phyloP scores from a whole-genome alignment of 2,329 filamentous ascomycete genomes.

The Aspergillus unguis region DNA sequence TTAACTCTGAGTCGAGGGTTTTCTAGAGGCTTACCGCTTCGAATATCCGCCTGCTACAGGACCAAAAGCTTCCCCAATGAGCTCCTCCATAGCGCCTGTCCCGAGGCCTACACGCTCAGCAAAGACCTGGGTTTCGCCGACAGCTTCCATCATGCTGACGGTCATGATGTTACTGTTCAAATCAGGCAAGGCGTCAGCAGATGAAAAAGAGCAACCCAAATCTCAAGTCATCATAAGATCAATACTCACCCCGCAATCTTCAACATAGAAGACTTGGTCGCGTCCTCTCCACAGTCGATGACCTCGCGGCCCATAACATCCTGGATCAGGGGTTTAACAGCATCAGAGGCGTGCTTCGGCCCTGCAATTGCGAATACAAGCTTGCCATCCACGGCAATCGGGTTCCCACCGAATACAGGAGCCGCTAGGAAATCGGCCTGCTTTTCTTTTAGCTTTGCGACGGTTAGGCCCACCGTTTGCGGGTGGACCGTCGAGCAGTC shows the following conservation, averaged over 20 bases:
- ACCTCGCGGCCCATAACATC: slow-evolving; percentile 44
- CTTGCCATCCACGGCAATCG: slow-evolving; percentile 45
- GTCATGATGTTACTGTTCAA: slow-evolving; percentile 40
- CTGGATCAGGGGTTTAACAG: slow-evolving; percentile 41
- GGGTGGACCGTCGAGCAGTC: slow-evolving; percentile 87
- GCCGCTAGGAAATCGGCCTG: slow-evolving; percentile 39
- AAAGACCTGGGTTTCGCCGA: slow-evolving; percentile 47
- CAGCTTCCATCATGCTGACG: slow-evolving; percentile 45
- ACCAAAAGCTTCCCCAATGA: slow-evolving; percentile 45
- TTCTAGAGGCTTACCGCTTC: slow-evolving; percentile 29
- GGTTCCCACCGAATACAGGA: slow-evolving; percentile 46
- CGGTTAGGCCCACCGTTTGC: slow-evolving; percentile 52
- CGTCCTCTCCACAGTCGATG: slow-evolving; percentile 45
- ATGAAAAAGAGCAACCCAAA: no score
- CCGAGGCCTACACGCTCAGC: slow-evolving; percentile 47
- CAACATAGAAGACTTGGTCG: slow-evolving; percentile 41
- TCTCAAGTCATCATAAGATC: background rate
- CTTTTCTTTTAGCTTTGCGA: slow-evolving; percentile 32
- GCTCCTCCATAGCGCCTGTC: slow-evolving; percentile 39
- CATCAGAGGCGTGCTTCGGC: slow-evolving; percentile 30
- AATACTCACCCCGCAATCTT: slow-evolving; percentile 44
- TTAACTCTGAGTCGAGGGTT: no score
- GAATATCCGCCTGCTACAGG: slow-evolving; percentile 44
- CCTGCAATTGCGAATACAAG: slow-evolving; percentile 46
- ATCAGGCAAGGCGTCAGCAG: background rate